Base-by-base conservation (phyloP, 257 asterid genomes). In the Osmanthus fragrans region DNA sequence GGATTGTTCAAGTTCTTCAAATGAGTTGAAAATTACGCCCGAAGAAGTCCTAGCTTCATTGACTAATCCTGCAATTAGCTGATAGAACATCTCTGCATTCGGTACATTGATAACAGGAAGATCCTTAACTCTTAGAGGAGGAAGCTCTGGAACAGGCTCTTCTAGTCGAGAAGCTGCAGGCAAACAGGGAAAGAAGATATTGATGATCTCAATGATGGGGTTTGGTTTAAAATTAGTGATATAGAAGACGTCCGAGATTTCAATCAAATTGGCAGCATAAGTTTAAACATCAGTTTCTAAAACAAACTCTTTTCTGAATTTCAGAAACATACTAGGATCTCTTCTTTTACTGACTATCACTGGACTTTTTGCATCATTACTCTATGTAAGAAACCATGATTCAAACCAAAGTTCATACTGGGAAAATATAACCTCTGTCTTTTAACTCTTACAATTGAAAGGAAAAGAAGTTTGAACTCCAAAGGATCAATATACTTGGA, bases 1-100 rank as follows among this genome's bases (percentile, higher is more conserved):
- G 9, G 68, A 60, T 23, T 60, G 68, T 30, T 86, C 89, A 32
- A 86, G 75, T 6, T 86, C 87, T 70, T 86, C 87, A 36, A 83
- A 83, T 4, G 89, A 81, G 78, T 83, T 86, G 71, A 86, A 80
- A 21, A 86, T 81, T 1, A 86, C 76, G 0, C 89, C 89, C 29
- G 68, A 60, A 60, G 68, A 60, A 21, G 32, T 9, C 68, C 63
- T 19, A 9, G 87, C 87, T 34, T 82, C 39, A 21, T 85, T 23
- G 33, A 74, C 74, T 71, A 76, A 5, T 16, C 7, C 7, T 64
- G 82, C 68, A 23, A 60, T 60, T 21, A 60, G 16, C 5, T 60
- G 30, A 25, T 60, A 60, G 68, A 60, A 60, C 68, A 60, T 60
- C 68, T 60, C 68, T 25, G 27, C 68, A 60, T 60, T 60, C 7